Percentiles rank a stretch among this genome's conserved stretches.
phyloP scores from a whole-genome alignment of 306 rosid species.

The Medicago truncatula region DNA sequence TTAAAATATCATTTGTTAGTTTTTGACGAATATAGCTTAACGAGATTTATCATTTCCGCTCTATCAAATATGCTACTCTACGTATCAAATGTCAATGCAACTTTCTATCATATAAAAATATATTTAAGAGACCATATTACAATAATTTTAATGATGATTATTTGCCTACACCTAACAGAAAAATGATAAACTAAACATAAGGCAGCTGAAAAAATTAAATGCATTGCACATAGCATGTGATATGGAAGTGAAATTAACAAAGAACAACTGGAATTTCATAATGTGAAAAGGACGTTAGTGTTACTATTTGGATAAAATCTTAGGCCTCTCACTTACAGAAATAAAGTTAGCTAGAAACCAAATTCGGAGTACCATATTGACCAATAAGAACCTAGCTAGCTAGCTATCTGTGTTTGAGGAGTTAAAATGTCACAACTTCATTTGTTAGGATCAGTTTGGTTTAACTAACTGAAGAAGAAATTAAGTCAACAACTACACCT shows the following conservation, averaged over 20 bases:
- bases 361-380: no score
- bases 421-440: neutral
- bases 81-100: no score
- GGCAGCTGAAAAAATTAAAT: constrained; percentile 35
- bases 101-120: no score
- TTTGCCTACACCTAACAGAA: constrained; percentile 1
- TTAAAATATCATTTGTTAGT: no score
- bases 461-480: constrained; percentile 21
- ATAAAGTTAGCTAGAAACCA: no score
- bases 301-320: neutral
- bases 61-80: no score
- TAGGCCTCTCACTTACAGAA: no score
- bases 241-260: constrained; percentile 1
- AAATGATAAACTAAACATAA: neutral
- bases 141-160: neutral
- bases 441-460: constrained; percentile 35
- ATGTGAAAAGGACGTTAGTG: constrained; percentile 26
- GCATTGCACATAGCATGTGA: constrained; percentile 38
- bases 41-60: no score
- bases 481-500: constrained; percentile 29
- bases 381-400: no score
- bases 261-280: constrained; percentile 23
- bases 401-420: neutral
- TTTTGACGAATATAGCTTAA: no score
- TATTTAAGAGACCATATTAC: no score